These are phyloP conservation scores for Chenopodium quinoa DNA, from an alignment of 148 eudicot species.

Conservation along the genomic window DNA sequence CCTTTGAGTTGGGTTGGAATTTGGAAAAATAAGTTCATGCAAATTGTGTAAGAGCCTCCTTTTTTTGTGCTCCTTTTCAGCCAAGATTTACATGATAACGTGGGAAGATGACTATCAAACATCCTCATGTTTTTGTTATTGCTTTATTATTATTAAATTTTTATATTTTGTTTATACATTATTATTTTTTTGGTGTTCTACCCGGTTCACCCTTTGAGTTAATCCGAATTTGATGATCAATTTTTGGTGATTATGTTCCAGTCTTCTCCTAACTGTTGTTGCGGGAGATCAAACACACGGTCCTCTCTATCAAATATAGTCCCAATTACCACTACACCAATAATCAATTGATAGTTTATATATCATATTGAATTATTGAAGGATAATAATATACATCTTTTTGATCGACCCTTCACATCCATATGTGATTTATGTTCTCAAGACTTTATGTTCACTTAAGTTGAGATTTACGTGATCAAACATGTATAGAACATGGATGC, in stretches of 20 bases:
- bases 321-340: too few species aligned
- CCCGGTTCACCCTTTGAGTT: too few species aligned
- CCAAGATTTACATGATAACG: not conserved
- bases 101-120: conserved; percentile 6
- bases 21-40: conserved; percentile 18
- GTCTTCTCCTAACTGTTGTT: too few species aligned
- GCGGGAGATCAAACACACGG: too few species aligned
- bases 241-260: too few species aligned
- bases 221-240: too few species aligned
- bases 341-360: too few species aligned
- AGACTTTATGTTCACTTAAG: not conserved
- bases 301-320: too few species aligned
- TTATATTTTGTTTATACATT: not conserved
- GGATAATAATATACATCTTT: not conserved
- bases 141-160: too few species aligned
- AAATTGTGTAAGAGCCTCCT: not conserved
- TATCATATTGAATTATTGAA: not conserved
- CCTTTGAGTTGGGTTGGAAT: conserved; percentile 23
- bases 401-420: not conserved
- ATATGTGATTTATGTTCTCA: not conserved
- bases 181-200: too few species aligned
- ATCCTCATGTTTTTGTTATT: not conserved
- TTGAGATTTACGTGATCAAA: too few species aligned
- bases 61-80: not conserved
- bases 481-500: too few species aligned